These are phyloP conservation scores for Vinca minor DNA, from an alignment of 257 asterid species.

Conservation along the genomic window DNA sequence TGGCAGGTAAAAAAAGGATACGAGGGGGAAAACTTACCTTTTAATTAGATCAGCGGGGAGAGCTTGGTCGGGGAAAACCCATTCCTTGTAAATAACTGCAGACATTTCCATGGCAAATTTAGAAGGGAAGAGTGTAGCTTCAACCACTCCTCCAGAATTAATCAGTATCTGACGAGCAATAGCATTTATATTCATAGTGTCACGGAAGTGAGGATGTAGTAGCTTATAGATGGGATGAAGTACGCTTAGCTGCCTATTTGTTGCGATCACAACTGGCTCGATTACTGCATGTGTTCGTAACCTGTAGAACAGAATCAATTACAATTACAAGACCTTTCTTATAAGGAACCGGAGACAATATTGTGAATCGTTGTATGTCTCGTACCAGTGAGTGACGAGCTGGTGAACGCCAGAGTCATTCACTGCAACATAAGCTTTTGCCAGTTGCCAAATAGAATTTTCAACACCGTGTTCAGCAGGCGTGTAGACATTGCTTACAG, in stretches of 20 bases:
- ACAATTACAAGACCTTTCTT: neutral
- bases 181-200: slow-evolving; percentile 69
- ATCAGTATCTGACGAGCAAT: slow-evolving; percentile 57
- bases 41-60: slow-evolving; percentile 67
- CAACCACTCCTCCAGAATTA: slow-evolving; percentile 57
- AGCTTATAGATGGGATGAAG: slow-evolving; percentile 80
- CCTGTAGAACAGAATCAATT: slow-evolving; percentile 29
- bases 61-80: slow-evolving; percentile 68
- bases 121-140: slow-evolving; percentile 50
- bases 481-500: slow-evolving; percentile 41
- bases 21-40: slow-evolving; percentile 31
- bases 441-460: slow-evolving; percentile 61
- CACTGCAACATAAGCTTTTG: slow-evolving; percentile 70
- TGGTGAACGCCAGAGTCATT: slow-evolving; percentile 73
- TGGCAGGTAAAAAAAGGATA: neutral
- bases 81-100: slow-evolving; percentile 41
- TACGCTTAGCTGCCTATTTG: slow-evolving; percentile 64
- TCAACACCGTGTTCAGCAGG: slow-evolving; percentile 57
- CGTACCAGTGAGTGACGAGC: slow-evolving; percentile 66
- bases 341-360: neutral
- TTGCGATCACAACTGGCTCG: slow-evolving; percentile 73
- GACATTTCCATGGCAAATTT: slow-evolving; percentile 64
- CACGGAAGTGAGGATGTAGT: slow-evolving; percentile 67
- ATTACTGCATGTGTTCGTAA: slow-evolving; percentile 62
- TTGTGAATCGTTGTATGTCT: neutral